phyloP scores from a whole-genome alignment of 2,329 filamentous ascomycete species.

The Phoma herbarum region DNA sequence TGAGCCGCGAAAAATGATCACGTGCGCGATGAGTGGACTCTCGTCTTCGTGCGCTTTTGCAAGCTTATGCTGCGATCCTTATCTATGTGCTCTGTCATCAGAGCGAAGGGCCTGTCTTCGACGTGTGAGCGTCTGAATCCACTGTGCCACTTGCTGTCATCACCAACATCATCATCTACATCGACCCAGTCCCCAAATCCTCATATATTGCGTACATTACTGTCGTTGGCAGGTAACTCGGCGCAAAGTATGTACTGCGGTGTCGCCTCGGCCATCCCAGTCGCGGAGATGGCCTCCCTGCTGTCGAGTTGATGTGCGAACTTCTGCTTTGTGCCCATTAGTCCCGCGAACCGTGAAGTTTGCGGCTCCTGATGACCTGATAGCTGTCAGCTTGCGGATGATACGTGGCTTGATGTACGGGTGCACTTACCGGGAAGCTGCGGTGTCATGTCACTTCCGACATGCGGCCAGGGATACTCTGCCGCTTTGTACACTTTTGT shows the following conservation, averaged over 20 bases:
- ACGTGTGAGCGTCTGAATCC: neutral
- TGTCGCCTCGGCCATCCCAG: slow-evolving; percentile 26
- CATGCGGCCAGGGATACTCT: slow-evolving; percentile 34
- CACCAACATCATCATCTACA: neutral
- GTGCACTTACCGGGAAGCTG: slow-evolving; percentile 30
- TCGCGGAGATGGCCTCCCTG: slow-evolving; percentile 20
- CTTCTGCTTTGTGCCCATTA: slow-evolving; percentile 15
- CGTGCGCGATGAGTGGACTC: neutral
- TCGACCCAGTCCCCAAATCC: too few relatives aligned
- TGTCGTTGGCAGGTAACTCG: slow-evolving; percentile 16
- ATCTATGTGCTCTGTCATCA: neutral
- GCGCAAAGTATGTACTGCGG: slow-evolving; percentile 22
- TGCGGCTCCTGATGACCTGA: slow-evolving; percentile 3
- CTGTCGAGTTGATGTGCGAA: slow-evolving; percentile 31
- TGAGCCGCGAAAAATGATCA: neutral
- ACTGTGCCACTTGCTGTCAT: neutral
- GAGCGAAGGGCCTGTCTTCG: neutral
- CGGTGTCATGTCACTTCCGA: slow-evolving; percentile 38
- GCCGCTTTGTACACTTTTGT: slow-evolving; percentile 35
- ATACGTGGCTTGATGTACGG: neutral
- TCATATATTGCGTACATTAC: slow-evolving; percentile 18
- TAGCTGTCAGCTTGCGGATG: neutral
- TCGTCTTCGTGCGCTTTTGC: neutral
- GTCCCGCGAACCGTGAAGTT: neutral
- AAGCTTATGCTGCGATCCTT: neutral